Percentiles rank a stretch among this genome's conserved stretches.
Evolutionary conservation across 495 filamentous ascomycete genomes (phyloP).

Genomic region (Clavariopsis aquatica): DNA sequence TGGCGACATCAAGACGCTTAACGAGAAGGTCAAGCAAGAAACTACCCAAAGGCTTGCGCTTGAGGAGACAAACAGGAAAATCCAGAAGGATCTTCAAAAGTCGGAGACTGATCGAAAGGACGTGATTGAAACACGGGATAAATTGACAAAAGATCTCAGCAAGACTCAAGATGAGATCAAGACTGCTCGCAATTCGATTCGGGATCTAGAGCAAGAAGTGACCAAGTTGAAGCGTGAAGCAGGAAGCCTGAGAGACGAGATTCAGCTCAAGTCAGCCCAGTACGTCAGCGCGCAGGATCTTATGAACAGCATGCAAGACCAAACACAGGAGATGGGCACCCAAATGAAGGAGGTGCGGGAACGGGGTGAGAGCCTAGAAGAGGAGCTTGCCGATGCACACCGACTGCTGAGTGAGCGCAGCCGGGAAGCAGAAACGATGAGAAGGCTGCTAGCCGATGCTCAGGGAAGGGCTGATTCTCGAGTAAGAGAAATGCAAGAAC

Average conservation of each 20-base stretch:
- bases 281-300: constrained; percentile 80
- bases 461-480: constrained; percentile 78
- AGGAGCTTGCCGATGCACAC: constrained; percentile 87
- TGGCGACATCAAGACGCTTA: constrained; percentile 70
- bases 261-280: constrained; percentile 81
- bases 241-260: constrained; percentile 71
- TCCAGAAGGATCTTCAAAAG: constrained; percentile 72
- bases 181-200: constrained; percentile 61
- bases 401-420: constrained; percentile 85
- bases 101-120: constrained; percentile 77
- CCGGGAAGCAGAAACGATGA: constrained; percentile 95
- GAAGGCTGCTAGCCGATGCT: constrained; percentile 80
- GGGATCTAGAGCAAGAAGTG: constrained; percentile 71
- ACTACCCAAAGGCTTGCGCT: constrained; percentile 67
- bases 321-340: constrained; percentile 81
- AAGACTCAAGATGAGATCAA: constrained; percentile 69
- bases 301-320: constrained; percentile 89
- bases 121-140: constrained; percentile 69
- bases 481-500: constrained; percentile 82
- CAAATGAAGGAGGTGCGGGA: constrained; percentile 89
- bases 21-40: constrained; percentile 74
- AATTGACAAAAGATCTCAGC: constrained; percentile 63
- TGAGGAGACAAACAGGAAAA: constrained; percentile 71
- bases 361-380: constrained; percentile 84
- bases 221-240: constrained; percentile 65